phyloP scores from a whole-genome alignment of 2,329 filamentous ascomycete species.

The Nemania diffusa region DNA sequence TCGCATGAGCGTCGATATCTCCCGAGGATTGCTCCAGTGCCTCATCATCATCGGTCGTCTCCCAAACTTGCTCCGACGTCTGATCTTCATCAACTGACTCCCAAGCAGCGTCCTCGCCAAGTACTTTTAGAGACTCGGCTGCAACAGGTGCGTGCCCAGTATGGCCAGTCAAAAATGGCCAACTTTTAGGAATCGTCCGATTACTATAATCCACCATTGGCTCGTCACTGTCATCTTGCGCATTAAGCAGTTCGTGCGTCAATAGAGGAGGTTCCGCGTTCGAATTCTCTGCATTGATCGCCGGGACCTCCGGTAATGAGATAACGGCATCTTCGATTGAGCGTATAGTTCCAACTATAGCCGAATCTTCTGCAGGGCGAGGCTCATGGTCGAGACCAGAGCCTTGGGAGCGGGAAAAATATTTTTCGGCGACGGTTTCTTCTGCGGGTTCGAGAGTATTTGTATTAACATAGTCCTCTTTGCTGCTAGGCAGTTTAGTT shows the following conservation, averaged over 20 bases:
- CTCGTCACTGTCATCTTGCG: not conserved
- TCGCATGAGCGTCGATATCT: not conserved
- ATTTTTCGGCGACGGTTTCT: not conserved
- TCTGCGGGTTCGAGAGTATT: not conserved
- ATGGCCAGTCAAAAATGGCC: not conserved
- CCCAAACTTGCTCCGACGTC: conserved; percentile 20
- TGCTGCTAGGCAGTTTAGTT: not conserved
- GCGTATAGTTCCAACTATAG: not conserved
- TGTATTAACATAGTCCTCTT: not conserved
- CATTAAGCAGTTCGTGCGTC: not conserved
- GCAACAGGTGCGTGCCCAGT: not conserved
- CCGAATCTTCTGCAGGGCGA: not conserved
- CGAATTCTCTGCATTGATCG: not conserved
- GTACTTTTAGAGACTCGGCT: conserved; percentile 1
- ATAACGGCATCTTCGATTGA: not conserved
- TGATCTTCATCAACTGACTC: conserved; percentile 25
- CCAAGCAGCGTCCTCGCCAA: conserved; percentile 17
- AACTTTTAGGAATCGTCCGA: not conserved
- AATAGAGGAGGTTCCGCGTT: not conserved
- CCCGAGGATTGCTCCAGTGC: not conserved
- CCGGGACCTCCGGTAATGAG: not conserved
- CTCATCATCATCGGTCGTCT: conserved; percentile 24
- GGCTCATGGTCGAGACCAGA: not conserved
- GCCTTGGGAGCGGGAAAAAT: not conserved
- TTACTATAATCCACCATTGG: not conserved